Percentiles rank a stretch among this genome's conserved stretches.
phyloP scores from a whole-genome alignment of 306 rosid species.

The Astragalus membranaceus region DNA sequence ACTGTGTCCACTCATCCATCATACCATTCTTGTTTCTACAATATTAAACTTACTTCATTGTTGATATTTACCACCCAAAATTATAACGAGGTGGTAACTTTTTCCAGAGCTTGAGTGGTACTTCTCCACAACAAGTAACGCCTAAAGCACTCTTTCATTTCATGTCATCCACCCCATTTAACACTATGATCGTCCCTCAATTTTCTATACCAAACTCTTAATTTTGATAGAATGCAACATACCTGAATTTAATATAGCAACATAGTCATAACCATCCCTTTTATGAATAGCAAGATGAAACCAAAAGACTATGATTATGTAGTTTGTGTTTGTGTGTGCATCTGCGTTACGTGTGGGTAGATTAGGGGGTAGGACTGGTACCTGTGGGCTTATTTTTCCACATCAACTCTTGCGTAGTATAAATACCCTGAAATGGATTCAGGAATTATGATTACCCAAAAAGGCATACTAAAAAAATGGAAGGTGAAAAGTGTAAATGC shows the following conservation, averaged over 20 bases:
- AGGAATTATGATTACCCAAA: constrained; percentile 8
- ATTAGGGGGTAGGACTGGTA: constrained; percentile 19
- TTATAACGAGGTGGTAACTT: not conserved
- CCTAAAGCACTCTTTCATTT: not conserved
- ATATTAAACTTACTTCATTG: not conserved
- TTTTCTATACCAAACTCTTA: not conserved
- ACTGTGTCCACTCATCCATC: not conserved
- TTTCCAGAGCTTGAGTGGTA: not conserved
- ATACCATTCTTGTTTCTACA: not conserved
- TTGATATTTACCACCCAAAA: not conserved
- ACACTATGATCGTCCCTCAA: not conserved
- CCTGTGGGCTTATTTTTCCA: constrained; percentile 87
- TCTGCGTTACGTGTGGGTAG: not conserved
- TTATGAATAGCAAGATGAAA: not conserved
- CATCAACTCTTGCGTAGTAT: constrained; percentile 66
- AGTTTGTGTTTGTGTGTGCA: not conserved
- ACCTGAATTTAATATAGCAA: not conserved
- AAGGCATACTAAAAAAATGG: not conserved
- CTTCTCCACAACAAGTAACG: not conserved
- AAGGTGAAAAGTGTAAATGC: not conserved
- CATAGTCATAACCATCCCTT: not conserved
- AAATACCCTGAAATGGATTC: constrained; percentile 49
- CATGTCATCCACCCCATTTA: not conserved
- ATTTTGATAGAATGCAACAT: not conserved
- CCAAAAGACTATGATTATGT: not conserved